phyloP scores from a whole-genome alignment of 2,329 filamentous ascomycete genomes.

The Esteya vermicola region DNA sequence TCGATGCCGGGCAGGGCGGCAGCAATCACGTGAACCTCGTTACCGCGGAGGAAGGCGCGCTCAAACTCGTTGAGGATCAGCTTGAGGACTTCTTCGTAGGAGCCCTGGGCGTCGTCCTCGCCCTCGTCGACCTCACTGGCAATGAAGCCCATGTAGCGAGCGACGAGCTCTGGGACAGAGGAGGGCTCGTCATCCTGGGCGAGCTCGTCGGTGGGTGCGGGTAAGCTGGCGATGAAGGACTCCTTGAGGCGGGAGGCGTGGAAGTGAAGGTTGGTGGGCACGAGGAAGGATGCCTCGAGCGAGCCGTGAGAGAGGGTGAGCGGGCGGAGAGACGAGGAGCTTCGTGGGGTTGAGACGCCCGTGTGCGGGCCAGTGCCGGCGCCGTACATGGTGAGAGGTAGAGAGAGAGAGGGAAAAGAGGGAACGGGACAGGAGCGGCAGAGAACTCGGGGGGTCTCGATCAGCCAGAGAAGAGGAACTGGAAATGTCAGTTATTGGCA shows the following conservation, averaged over 20 bases:
- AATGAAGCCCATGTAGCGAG: constrained; percentile 82
- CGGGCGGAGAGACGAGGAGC: constrained; percentile 80
- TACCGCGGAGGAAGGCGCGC: constrained; percentile 83
- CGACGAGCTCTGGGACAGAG: constrained; percentile 81
- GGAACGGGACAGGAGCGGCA: no score
- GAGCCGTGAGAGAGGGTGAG: constrained; percentile 84
- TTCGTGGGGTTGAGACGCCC: constrained; percentile 91
- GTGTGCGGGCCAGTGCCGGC: constrained; percentile 74
- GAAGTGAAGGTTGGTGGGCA: constrained; percentile 91
- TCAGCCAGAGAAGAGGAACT: no score
- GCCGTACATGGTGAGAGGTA: constrained; percentile 57
- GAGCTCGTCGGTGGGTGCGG: constrained; percentile 86
- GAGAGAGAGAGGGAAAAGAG: not conserved
- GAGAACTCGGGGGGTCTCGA: no score
- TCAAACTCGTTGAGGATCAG: constrained; percentile 92
- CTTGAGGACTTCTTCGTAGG: constrained; percentile 85
- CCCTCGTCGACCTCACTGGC: constrained; percentile 82
- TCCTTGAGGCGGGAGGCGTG: constrained; percentile 92
- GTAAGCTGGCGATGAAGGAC: constrained; percentile 71
- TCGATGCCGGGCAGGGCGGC: constrained; percentile 79
- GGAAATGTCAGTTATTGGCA: no score
- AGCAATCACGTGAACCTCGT: constrained; percentile 87
- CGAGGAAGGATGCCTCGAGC: constrained; percentile 90
- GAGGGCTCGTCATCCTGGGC: constrained; percentile 99
- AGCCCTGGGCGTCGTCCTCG: constrained; percentile 77